A percentile compares a stretch with the other conserved stretches of the same genome.
Conservation (phyloP, 192 early-diverging fungal species). For the Geosiphon pyriformis region DNA sequence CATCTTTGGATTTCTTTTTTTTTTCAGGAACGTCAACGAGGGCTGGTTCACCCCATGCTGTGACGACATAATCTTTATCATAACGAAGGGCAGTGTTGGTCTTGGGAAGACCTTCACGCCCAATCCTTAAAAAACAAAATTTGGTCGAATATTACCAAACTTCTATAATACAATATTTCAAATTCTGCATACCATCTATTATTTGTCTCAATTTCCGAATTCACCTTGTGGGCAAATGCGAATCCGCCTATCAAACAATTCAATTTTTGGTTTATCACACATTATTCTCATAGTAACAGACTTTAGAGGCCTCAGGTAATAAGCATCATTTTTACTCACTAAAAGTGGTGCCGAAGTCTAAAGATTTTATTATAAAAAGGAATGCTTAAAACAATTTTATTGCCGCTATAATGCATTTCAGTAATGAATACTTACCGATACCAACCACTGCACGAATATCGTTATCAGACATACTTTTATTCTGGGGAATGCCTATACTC, state of each 20-base stretch:
- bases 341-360: neutral
- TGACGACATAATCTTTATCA: neutral
- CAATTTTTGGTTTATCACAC: neutral
- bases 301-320: neutral
- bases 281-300: neutral
- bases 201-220: neutral
- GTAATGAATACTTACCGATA: constrained; percentile 2
- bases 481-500: too few species aligned
- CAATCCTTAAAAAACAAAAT: neutral
- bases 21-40: neutral
- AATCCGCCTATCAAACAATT: neutral
- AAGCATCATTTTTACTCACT: neutral
- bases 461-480: neutral
- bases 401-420: neutral
- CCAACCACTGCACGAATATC: constrained; percentile 20
- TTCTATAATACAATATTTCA: neutral
- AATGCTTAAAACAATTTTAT: too few species aligned
- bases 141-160: neutral
- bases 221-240: neutral
- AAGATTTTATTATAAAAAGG: neutral
- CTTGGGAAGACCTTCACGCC: neutral
- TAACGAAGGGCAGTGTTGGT: constrained; percentile 8
- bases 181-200: neutral
- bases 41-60: constrained; percentile 2
- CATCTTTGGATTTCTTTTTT: neutral